Evolutionary conservation across 495 filamentous ascomycete genomes (phyloP).

Genomic region (Talaromyces stipitatus): DNA sequence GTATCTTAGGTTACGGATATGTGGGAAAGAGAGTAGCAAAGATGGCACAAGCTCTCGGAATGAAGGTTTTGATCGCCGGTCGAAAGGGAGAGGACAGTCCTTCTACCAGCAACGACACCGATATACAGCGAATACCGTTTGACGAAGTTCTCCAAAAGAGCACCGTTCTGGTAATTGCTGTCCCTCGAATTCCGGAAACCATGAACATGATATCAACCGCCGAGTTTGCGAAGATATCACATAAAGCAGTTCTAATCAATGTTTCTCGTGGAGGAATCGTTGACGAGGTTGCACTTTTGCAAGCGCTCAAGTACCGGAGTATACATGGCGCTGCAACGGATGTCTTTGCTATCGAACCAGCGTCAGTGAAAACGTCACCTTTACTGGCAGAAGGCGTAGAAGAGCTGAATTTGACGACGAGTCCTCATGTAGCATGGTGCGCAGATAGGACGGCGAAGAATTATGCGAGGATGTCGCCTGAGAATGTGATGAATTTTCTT

Average conservation of each 20-base stretch:
- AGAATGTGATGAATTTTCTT: conserved; percentile 2
- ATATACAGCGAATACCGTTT: conserved; percentile 35
- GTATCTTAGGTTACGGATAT: conserved; percentile 24
- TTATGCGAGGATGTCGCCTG: not conserved
- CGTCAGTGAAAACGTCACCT: conserved; percentile 19
- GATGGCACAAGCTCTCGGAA: conserved; percentile 20
- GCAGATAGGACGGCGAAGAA: conserved; percentile 15
- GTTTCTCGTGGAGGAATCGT: conserved; percentile 52
- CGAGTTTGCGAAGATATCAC: conserved; percentile 44
- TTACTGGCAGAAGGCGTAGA: conserved; percentile 17
- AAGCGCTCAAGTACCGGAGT: conserved; percentile 34
- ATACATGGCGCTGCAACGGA: conserved; percentile 51
- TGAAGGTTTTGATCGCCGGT: conserved; percentile 25
- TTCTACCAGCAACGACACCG: conserved; percentile 1
- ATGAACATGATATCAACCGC: conserved; percentile 38
- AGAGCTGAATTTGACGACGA: conserved; percentile 23
- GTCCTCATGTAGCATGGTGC: conserved; percentile 27
- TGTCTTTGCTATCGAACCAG: conserved; percentile 48
- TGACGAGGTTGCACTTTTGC: conserved; percentile 43
- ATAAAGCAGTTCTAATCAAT: conserved; percentile 46
- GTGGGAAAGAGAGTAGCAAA: conserved; percentile 23
- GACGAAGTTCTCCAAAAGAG: conserved; percentile 32
- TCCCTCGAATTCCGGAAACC: conserved; percentile 38
- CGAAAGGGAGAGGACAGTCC: conserved; percentile 29
- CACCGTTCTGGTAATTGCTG: conserved; percentile 41